phyloP scores from a whole-genome alignment of 345 rosid species.

The Syzygium aqueum region DNA sequence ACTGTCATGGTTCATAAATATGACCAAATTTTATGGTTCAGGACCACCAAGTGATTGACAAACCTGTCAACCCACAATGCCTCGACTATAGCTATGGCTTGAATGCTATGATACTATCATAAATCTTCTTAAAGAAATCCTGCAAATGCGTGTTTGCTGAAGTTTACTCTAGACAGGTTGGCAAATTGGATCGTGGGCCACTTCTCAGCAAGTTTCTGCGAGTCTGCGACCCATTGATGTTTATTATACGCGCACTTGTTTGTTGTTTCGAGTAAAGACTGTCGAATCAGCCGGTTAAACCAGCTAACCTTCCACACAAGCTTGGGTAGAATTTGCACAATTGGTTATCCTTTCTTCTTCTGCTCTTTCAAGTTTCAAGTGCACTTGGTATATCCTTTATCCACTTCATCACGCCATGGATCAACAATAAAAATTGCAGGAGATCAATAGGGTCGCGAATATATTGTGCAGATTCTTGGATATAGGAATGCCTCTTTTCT shows the following conservation, averaged over 20 bases:
- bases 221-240: background rate
- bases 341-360: background rate
- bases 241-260: background rate
- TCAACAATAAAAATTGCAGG: background rate
- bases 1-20: background rate
- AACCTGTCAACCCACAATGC: background rate
- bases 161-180: background rate
- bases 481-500: background rate
- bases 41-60: background rate
- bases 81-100: background rate
- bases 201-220: background rate
- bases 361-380: background rate
- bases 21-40: background rate
- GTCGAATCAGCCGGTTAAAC: background rate
- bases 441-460: background rate
- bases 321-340: background rate
- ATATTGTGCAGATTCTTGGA: background rate
- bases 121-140: background rate
- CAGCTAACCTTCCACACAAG: background rate
- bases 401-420: background rate
- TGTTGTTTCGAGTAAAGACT: background rate
- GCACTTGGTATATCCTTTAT: background rate
- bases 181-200: background rate
- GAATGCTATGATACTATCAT: background rate
- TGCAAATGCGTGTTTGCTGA: background rate